Conservation (phyloP, 1,284 basidiomycete genomes). For the Cutaneotrichosporon sp. region DNA sequence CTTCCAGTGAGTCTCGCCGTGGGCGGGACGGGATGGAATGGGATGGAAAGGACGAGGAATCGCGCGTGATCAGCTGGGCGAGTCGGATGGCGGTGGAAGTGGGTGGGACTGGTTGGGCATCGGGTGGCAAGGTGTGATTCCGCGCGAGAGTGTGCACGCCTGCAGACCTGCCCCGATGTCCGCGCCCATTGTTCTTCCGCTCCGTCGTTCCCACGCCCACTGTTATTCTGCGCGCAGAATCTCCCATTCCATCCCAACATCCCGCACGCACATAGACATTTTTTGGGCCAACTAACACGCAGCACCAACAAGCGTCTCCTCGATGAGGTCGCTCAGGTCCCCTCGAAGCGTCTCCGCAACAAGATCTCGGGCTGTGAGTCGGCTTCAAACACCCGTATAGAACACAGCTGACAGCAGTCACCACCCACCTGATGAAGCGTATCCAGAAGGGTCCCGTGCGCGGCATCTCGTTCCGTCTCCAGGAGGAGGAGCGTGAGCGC, state of each 20-base stretch:
- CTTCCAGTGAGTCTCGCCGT: slow-evolving; percentile 65
- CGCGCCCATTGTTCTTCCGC: too few relatives aligned
- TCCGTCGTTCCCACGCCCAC: background rate
- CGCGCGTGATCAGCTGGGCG: background rate
- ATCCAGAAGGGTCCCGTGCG: slow-evolving; percentile 99
- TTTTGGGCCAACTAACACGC: slow-evolving; percentile 21
- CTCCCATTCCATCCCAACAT: background rate
- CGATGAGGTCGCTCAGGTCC: slow-evolving; percentile 97
- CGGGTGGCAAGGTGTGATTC: background rate
- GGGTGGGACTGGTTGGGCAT: background rate
- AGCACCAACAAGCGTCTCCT: slow-evolving; percentile 98
- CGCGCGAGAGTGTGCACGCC: background rate
- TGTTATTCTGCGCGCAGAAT: background rate
- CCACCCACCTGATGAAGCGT: slow-evolving; percentile 99
- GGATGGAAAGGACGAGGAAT: background rate
- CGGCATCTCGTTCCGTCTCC: slow-evolving; percentile 99
- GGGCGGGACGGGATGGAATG: background rate
- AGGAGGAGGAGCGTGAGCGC: slow-evolving; percentile 99
- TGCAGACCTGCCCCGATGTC: background rate
- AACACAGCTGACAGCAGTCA: slow-evolving; percentile 58
- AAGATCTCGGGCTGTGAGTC: slow-evolving; percentile 85
- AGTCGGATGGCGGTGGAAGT: background rate
- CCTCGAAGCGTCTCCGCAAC: slow-evolving; percentile 98
- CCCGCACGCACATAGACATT: slow-evolving; percentile 2
- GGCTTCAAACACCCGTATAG: background rate